Conservation (phyloP, 805 yeast genomes). For the Starmera caribaea region DNA sequence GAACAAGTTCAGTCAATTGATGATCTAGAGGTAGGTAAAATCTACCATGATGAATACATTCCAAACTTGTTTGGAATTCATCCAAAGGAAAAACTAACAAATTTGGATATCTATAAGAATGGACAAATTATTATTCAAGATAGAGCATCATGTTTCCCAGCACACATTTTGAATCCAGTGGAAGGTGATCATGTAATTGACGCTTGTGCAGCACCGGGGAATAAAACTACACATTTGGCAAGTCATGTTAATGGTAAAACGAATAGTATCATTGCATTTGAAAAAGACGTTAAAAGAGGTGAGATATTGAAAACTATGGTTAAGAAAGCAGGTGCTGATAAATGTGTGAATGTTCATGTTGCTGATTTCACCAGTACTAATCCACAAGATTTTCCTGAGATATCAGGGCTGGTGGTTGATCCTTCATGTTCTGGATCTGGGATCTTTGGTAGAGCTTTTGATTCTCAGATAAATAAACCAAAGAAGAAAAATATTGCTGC, state of each 20-base stretch:
- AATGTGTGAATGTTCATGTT: constrained; percentile 36
- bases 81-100: constrained; percentile 62
- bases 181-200: constrained; percentile 67
- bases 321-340: constrained; percentile 57
- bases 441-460: constrained; percentile 58
- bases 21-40: constrained; percentile 40
- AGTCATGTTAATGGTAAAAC: constrained; percentile 38
- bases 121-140: constrained; percentile 91
- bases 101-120: constrained; percentile 54
- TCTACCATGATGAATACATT: constrained; percentile 65
- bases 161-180: constrained; percentile 59
- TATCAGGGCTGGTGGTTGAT: constrained; percentile 81
- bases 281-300: constrained; percentile 69
- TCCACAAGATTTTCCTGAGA: constrained; percentile 47
- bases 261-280: constrained; percentile 65
- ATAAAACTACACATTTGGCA: constrained; percentile 90
- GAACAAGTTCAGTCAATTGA: constrained; percentile 35
- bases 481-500: too few relatives aligned
- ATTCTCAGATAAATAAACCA: too few relatives aligned
- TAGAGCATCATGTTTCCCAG: constrained; percentile 95
- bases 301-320: constrained; percentile 69
- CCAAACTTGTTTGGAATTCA: constrained; percentile 76
- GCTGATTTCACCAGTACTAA: constrained; percentile 35
- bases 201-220: constrained; percentile 98
- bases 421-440: constrained; percentile 99